Conservation (phyloP, 139 green algal genomes). For the Yamagishiella unicocca region DNA sequence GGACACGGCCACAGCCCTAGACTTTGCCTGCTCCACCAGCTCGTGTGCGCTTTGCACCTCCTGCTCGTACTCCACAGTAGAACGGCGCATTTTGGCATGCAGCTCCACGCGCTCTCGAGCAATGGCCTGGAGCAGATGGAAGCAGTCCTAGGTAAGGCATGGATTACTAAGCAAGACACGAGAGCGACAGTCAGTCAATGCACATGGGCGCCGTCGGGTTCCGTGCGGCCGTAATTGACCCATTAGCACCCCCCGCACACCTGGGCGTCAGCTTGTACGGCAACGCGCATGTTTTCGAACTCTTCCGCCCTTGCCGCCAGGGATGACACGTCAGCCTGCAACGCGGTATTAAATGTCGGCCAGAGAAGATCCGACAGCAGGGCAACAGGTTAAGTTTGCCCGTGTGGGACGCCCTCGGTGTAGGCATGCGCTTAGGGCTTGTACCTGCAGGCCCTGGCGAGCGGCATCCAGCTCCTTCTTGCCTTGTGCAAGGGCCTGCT, state of each 20-base stretch:
- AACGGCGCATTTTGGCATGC: conserved; percentile 27
- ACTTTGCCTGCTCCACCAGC: conserved; percentile 39
- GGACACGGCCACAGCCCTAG: neutral
- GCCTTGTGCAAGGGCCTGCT: neutral
- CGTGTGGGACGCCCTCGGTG: too few species aligned
- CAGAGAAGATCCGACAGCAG: too few species aligned
- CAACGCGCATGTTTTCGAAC: neutral
- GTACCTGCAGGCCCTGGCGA: neutral
- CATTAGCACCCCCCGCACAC: neutral
- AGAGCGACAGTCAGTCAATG: too few species aligned
- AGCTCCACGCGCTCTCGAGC: conserved; percentile 38
- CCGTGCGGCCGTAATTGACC: too few species aligned
- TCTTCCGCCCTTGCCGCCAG: neutral
- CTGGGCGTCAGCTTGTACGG: conserved; percentile 1
- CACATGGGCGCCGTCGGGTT: too few species aligned
- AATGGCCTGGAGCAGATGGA: conserved; percentile 31
- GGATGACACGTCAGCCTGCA: neutral
- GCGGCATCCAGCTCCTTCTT: neutral
- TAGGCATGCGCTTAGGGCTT: too few species aligned
- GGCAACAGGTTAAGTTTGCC: too few species aligned
- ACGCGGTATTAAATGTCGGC: neutral
- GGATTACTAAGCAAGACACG: too few species aligned
- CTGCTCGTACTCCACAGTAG: conserved; percentile 33
- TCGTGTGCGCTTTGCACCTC: conserved; percentile 28
- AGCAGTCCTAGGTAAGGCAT: too few species aligned